phyloP scores from a whole-genome alignment of 2,329 filamentous ascomycete genomes.

The Epichloe sylvatica region DNA sequence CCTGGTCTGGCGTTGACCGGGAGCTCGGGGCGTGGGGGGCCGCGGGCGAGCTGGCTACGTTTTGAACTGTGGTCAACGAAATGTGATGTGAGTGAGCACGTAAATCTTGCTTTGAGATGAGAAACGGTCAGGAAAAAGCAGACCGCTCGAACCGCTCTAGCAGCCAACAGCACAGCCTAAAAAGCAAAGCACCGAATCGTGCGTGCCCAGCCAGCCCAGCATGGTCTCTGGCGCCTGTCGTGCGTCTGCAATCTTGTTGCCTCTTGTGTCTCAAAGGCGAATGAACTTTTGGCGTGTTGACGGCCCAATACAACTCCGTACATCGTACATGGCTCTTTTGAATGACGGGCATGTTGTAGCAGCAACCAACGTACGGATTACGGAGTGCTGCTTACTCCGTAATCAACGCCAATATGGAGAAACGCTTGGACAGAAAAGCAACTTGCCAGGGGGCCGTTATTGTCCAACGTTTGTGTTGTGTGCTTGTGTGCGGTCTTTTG shows the following conservation, averaged over 20 bases:
- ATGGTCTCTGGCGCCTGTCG: neutral
- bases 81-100: neutral
- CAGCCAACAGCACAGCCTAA: neutral
- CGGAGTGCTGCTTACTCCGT: too few species aligned
- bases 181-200: neutral
- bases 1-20: constrained; percentile 1
- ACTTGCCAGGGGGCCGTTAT: neutral
- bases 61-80: neutral
- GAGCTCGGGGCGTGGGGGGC: neutral
- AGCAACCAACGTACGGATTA: too few species aligned
- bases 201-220: constrained; percentile 1
- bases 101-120: neutral
- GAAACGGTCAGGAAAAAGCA: neutral
- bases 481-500: neutral
- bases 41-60: neutral
- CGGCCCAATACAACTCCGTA: neutral
- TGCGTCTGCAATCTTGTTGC: neutral
- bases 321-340: too few species aligned
- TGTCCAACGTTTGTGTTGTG: neutral
- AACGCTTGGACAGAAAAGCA: neutral
- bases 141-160: neutral
- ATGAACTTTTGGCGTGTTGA: neutral
- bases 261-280: neutral
- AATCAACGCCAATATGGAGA: neutral
- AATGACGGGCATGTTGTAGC: too few species aligned